Evolutionary conservation across 2,329 filamentous ascomycete genomes (phyloP).

Genomic region (Fusarium napiforme): DNA sequence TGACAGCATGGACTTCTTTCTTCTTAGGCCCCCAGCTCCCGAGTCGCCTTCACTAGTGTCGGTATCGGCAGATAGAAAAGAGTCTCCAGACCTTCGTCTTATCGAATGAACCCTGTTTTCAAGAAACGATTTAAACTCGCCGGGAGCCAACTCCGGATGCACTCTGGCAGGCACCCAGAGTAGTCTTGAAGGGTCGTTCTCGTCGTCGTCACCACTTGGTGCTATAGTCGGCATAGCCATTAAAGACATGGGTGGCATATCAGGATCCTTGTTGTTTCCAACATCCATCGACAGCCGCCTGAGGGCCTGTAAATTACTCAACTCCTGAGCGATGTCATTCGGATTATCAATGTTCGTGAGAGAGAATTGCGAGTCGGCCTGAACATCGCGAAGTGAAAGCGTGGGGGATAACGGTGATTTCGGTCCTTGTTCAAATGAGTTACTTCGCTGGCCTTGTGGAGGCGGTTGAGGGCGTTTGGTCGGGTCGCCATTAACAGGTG

Average conservation of each 20-base stretch:
- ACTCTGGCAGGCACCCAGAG: conserved; percentile 97
- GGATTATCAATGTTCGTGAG: conserved; percentile 91
- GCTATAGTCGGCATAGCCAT: conserved; percentile 79
- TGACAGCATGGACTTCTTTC: conserved; percentile 97
- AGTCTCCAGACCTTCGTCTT: conserved; percentile 82
- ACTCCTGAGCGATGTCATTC: conserved; percentile 88
- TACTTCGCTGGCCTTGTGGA: conserved; percentile 55
- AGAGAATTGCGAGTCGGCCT: conserved; percentile 75
- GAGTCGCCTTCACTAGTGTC: conserved; percentile 63
- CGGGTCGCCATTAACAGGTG: conserved; percentile 48
- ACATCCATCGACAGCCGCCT: conserved; percentile 96
- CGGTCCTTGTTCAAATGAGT: conserved; percentile 54
- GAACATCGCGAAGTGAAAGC: conserved; percentile 63
- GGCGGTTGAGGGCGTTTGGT: conserved; percentile 57
- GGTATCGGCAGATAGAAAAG: conserved; percentile 67
- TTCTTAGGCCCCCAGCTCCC: conserved; percentile 72
- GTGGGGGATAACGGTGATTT: conserved; percentile 63
- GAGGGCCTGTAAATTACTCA: conserved; percentile 91
- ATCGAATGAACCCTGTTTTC: conserved; percentile 94
- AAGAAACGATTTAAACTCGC: conserved; percentile 95
- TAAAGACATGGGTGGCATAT: conserved; percentile 75
- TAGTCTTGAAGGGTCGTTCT: conserved; percentile 86
- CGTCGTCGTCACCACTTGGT: conserved; percentile 78
- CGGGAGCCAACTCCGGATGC: conserved; percentile 93
- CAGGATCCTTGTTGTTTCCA: conserved; percentile 75